These are phyloP conservation scores for Prinsepia uniflora DNA, from an alignment of 306 rosid genomes.

Conservation along the genomic window DNA sequence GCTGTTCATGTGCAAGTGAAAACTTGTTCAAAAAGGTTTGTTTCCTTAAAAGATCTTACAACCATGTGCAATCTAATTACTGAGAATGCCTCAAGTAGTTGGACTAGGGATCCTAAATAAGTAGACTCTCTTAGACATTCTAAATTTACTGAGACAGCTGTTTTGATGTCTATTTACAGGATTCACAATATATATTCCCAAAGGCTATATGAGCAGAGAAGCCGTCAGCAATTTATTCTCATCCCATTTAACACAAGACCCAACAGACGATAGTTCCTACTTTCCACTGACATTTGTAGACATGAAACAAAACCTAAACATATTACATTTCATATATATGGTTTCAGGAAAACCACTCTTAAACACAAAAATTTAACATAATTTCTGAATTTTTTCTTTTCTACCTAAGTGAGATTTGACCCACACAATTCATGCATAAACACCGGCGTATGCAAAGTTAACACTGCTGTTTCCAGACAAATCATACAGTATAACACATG, in stretches of 20 bases:
- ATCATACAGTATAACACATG: too few relatives aligned
- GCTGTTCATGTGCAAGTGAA: not conserved
- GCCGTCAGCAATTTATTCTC: constrained; percentile 1
- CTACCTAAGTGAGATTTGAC: not conserved
- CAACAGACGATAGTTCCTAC: not conserved
- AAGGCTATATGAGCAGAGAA: too few relatives aligned
- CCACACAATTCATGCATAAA: not conserved
- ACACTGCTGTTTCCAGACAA: too few relatives aligned
- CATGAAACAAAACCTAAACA: not conserved
- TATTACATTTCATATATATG: not conserved
- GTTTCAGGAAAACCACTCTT: not conserved
- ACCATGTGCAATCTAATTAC: not conserved
- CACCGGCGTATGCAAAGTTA: too few relatives aligned
- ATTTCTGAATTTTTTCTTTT: too few relatives aligned
- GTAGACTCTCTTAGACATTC: not conserved
- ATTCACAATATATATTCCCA: not conserved
- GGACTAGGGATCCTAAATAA: not conserved
- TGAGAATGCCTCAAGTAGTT: not conserved
- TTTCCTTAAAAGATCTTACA: not conserved
- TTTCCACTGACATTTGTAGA: constrained; percentile 3
- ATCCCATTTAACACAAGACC: not conserved
- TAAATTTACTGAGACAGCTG: not conserved
- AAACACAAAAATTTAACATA: not conserved
- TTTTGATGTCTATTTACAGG: not conserved
- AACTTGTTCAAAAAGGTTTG: not conserved